Base-by-base conservation (phyloP, 2,329 filamentous ascomycete species). In the Claviceps capensis region DNA sequence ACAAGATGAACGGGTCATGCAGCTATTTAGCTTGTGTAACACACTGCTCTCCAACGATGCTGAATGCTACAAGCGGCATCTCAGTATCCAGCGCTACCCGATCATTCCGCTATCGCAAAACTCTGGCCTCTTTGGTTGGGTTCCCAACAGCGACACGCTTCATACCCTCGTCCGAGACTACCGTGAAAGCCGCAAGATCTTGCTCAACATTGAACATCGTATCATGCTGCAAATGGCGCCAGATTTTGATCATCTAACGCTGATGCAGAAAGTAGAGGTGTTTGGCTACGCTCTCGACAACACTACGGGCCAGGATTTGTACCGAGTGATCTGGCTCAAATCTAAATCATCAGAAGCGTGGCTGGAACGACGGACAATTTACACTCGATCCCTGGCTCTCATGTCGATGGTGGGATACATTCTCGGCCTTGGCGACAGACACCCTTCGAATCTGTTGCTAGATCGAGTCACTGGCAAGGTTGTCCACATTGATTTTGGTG, bases 351-450 rank as follows among this genome's bases (percentile, higher is more conserved):
- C 91, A 0, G 93, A 99, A 68, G 86, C 91, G 2, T 99, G 93
- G 93, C 82, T 99, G 37, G 93, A 97, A 68, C 81, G 93, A 44
- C 85, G 93, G 50, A 98, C 94, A n/a, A 98, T 95, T 65, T 99
- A 98, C 71, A 98, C 93, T 17, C 85, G 93, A 53, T 97, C 91
- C 1, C 76, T 98, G 2, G 93, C 88, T 60, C 93, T 98, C 62
- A 99, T 98, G 93, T 96, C 89, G n/a, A 98, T 99, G 89, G 93
- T 97, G n/a, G 93, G 93, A 57, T 99, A 99, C 68, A 97, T 99
- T 58, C 81, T 99, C 22, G 94, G 93, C 54, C 76, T 99, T 14
- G 93, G 93, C 51, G 93, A 99, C 71, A 84, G 94, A 47, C 93
- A 99, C 70, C 94, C 94, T 40, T 96, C 89, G 55, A 99, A 99